Conservation (phyloP, 1,284 basidiomycete genomes). For the Rhodotorula sp. region DNA sequence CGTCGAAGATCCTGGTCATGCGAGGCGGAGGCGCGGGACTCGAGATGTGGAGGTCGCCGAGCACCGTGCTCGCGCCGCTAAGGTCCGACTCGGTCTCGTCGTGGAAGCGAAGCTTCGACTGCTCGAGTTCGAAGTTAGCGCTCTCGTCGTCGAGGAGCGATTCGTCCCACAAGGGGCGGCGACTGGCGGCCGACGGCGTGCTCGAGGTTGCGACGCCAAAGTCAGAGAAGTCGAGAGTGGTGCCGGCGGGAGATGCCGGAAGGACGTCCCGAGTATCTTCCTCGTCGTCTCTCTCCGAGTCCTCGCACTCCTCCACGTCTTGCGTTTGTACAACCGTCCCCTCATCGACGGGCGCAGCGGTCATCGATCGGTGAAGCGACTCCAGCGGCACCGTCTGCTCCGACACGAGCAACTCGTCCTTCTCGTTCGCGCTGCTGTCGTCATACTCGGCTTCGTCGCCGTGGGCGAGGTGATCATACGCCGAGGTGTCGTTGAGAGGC, state of each 20-base stretch:
- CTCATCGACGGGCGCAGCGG: neutral
- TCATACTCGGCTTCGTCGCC: neutral
- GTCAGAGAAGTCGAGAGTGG: neutral
- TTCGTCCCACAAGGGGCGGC: neutral
- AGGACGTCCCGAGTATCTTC: neutral
- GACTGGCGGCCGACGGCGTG: neutral
- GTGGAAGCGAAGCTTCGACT: slow-evolving; percentile 17
- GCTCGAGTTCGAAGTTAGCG: slow-evolving; percentile 23
- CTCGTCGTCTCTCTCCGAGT: neutral
- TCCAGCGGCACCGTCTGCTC: neutral
- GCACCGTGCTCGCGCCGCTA: neutral
- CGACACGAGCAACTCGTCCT: slow-evolving; percentile 13
- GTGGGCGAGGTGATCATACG: neutral
- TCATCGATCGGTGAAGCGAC: no score
- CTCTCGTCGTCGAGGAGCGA: slow-evolving; percentile 10
- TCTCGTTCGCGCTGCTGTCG: neutral
- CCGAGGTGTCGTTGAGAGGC: slow-evolving; percentile 23
- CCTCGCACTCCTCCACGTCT: no score
- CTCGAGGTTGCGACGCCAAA: neutral
- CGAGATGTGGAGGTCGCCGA: slow-evolving; percentile 4
- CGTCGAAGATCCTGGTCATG: neutral
- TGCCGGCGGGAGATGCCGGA: neutral
- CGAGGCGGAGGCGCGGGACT: neutral
- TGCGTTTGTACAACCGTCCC: no score
- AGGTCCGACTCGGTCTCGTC: slow-evolving; percentile 23